Base-by-base conservation (phyloP, 2,329 filamentous ascomycete genomes). In the Aspergillus vadensis region DNA sequence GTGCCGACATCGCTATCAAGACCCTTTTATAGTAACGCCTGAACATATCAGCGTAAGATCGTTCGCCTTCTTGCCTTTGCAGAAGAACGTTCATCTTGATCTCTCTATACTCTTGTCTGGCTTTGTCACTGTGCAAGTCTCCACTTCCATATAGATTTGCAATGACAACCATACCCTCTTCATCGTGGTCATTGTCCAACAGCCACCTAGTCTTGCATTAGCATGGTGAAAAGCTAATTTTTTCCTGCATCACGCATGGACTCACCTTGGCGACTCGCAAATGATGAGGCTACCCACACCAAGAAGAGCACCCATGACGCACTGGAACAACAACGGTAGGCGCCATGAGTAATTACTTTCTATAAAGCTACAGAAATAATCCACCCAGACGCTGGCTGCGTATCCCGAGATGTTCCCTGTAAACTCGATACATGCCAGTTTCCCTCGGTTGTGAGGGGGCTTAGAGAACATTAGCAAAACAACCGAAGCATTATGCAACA, bases 71-170 rank as follows among this genome's bases (percentile, higher is more conserved):
- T 79, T 97, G 92, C 55, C 95, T 91, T 76, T 94, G 89, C 23
- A 98, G 82, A 36, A 99, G 85, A 30, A 99, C 95, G 70, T 94
- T 89, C 91, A 97, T 97, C 82, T 99, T 99, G 81, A 99, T 99
- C 72, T 98, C 95, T 69, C 94, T 91, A 78, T 96, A 99, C 77
- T 99, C 95, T 58, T 97, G 93, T 60, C 93, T 88, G 1, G 95
- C 95, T 77, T 96, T 95, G 61, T 89, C 81, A 75, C 97, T 91
- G 78, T 97, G 93, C 63, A 98, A 93, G 75, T 99, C 95, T 62
- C 95, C 95, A 72, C 91, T 92, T 58, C 95, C 95, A 72, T 98
- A 98, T 6, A 99, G 83, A 74, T 98, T 98, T 61, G 95, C 95
- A 79, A 99, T 98, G 52, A 99, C 95, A 27, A 97, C 89, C 78